Evolutionary conservation across 352 stramenopile genomes (phyloP), one percentile per base, ranked within the genome.

Genomic region (Globisporangium parvum): DNA sequence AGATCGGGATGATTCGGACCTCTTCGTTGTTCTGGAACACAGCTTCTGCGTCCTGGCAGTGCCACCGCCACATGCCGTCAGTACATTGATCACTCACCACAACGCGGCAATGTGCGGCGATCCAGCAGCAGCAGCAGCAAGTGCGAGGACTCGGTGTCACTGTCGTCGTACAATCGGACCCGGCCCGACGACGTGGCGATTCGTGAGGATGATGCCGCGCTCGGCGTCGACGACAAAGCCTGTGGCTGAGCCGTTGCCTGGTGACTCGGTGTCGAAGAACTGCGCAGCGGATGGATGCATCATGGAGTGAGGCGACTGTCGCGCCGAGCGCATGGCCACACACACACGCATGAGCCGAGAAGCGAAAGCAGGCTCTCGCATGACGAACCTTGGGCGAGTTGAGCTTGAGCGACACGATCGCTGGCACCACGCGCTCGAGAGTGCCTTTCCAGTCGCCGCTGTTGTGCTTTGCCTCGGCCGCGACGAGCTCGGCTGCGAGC

Each of bases 11-110:
- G 41, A 97, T 77, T n/a, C 85, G 75, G 18, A 97, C 84, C 73
- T 98, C 90, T 61, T 98, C 91, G 60, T 97, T 97, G 69, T 96
- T 98, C 62, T 95, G 81, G 60, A 98, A 97, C 21, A 96, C 80
- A 1, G 88, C 88, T 51, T 98, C 88, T 0, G 87, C 87, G 52
- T 93, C 80, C 70, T 95, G 20, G 28, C 23, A 62, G 21, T 48
- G 50, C 10, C n/a, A 37, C 17, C 2, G 48, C 49, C 26, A 54
- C 48, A 21, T 53, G 35, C 63, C 52, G 31, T 47, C 44, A 57
- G 46, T 4, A 31, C 23, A 28, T 20, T 21, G 14, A 12, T 5
- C 9, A 18, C 2, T 6, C 6, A 31, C 26, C 6, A 31, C 26
- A 31, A 31, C 26, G 26, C 26, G 26, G 26, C 26, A 31, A 46